Percentiles rank a stretch among this genome's conserved stretches.
Evolutionary conservation across 2,329 filamentous ascomycete genomes (phyloP).

Genomic region (Sclerotinia glacialis): DNA sequence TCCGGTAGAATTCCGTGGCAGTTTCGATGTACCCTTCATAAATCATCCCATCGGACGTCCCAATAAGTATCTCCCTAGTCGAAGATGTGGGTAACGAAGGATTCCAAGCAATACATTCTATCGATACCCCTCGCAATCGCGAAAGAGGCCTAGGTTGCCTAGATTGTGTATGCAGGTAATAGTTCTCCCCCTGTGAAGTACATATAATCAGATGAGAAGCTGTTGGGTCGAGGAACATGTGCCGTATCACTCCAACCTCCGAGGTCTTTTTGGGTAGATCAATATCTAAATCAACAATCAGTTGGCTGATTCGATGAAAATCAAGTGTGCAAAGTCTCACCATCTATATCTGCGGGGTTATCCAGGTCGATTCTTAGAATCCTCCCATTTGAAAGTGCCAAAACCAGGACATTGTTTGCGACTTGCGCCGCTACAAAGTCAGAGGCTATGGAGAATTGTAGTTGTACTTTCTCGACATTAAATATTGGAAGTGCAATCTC

Average conservation of each 20-base stretch:
- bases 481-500: slow-evolving; percentile 79
- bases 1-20: slow-evolving; percentile 88
- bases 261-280: slow-evolving; percentile 91
- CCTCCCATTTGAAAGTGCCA: slow-evolving; percentile 87
- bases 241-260: slow-evolving; percentile 87
- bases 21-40: slow-evolving; percentile 96
- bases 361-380: slow-evolving; percentile 94
- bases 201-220: slow-evolving; percentile 91
- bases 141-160: slow-evolving; percentile 80
- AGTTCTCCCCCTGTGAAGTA: slow-evolving; percentile 91
- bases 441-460: slow-evolving; percentile 90
- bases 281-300: slow-evolving; percentile 64
- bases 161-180: slow-evolving; percentile 94
- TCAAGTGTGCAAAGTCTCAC: slow-evolving; percentile 43
- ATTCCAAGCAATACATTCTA: slow-evolving; percentile 94
- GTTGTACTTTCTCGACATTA: slow-evolving; percentile 85
- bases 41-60: slow-evolving; percentile 88
- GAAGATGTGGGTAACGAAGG: slow-evolving; percentile 88
- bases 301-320: neutral
- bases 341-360: slow-evolving; percentile 91
- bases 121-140: slow-evolving; percentile 77
- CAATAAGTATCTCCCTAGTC: slow-evolving; percentile 89
- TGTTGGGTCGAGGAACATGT: slow-evolving; percentile 96
- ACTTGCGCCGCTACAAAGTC: slow-evolving; percentile 97
- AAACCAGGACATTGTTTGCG: slow-evolving; percentile 91